Base-by-base conservation (phyloP, 768 basidiomycete genomes). In the Boletus eberwhitei region DNA sequence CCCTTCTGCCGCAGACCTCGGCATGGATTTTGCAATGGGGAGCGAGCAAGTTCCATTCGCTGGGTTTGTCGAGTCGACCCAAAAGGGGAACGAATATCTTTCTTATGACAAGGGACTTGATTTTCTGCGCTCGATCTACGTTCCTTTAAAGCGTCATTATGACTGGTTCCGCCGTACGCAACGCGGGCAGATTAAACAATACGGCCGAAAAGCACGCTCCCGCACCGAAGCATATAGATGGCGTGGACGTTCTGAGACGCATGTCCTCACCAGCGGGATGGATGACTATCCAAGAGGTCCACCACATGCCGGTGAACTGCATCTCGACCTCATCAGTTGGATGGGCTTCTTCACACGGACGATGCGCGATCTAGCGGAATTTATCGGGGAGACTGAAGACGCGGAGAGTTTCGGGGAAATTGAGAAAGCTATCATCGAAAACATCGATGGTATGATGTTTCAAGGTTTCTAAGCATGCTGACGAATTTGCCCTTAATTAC, bases 111-210 rank as follows among this genome's bases (percentile, higher is more conserved):
- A 85, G 19, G 87, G 88, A 0, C 72, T 83, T 3, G 67, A 74
- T 3, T 96, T 85, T 74, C 80, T 98, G 39, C 81, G 77, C 49
- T 86, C 84, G 4, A 90, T 97, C 48, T 98, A 98, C 66, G 71
- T 74, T 21, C 87, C 90, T 0, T 78, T 98, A 14, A 90, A 89
- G 64, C 82, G 90, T 26, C 96, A 98, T 69, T 98, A 96, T 67
- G 87, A 92, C 50, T 98, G 95, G 95, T 97, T 98, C 80, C 83
- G 92, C 39, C 84, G 86, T 42, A 97, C 95, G 3, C 95, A 98
- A 69, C 82, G 90, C 5, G 95, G 95, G 8, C 92, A 95, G 68
- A 88, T 98, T 63, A 92, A 91, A 66, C 91, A 93, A 66, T 98
- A 93, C 67, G 84, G 81, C 4, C 81, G 95, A 35, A 81, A 80